A percentile compares a stretch with the other conserved stretches of the same genome.
phyloP scores from a whole-genome alignment of 306 rosid species.

The Cotoneaster glaucophyllus region DNA sequence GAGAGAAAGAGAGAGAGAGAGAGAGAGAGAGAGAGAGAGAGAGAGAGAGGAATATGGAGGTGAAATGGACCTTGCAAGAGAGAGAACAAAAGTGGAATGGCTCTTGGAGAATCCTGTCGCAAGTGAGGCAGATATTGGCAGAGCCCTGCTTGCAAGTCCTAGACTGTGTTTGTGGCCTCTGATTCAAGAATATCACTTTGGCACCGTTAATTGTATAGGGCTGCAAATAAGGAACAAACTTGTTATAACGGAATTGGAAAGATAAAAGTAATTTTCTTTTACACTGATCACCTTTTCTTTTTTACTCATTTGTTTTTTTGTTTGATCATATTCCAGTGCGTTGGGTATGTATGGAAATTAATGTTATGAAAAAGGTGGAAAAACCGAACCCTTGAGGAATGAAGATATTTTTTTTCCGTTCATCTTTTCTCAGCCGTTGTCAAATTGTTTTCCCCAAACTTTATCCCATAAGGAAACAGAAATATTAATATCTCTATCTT shows the following conservation, averaged over 20 bases:
- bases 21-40: constrained; percentile 35
- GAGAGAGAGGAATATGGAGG: neutral
- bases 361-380: too few relatives aligned
- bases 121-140: constrained; percentile 73
- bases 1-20: constrained; percentile 22
- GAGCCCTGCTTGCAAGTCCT: constrained; percentile 59
- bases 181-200: constrained; percentile 88
- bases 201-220: constrained; percentile 92
- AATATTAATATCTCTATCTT: too few relatives aligned
- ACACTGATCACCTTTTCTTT: neutral
- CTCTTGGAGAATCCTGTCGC: constrained; percentile 89
- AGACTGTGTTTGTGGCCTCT: constrained; percentile 86
- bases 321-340: neutral
- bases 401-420: too few relatives aligned
- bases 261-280: neutral
- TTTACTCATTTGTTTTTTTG: neutral
- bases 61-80: constrained; percentile 76
- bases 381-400: too few relatives aligned
- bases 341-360: neutral
- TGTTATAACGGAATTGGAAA: neutral
- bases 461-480: too few relatives aligned
- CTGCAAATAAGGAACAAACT: constrained; percentile 33
- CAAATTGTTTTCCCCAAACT: too few relatives aligned
- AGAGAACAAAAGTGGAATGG: constrained; percentile 92
- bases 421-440: too few relatives aligned